Conservation (phyloP, 1,139 yeast species). For the Diutina ranongensis region DNA sequence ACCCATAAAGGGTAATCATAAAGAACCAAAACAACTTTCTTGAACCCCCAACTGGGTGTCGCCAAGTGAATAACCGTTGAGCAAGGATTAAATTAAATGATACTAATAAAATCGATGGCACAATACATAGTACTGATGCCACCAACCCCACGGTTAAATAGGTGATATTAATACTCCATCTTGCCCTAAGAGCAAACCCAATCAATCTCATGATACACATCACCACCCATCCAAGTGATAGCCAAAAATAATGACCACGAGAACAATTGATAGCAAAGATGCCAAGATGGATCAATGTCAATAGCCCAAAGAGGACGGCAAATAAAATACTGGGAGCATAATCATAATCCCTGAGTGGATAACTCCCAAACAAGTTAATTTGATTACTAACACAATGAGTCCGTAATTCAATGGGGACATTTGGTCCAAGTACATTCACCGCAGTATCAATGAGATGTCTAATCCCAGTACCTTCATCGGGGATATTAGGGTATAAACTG, state of each 20-base stretch:
- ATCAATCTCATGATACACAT: conserved; percentile 15
- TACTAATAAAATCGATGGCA: conserved; percentile 45
- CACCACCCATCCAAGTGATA: conserved; percentile 44
- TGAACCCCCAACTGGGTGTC: conserved; percentile 70
- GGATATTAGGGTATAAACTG: background rate
- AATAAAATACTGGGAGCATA: conserved; percentile 54
- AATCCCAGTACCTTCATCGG: conserved; percentile 2
- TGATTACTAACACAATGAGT: conserved; percentile 27
- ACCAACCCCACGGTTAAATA: conserved; percentile 43
- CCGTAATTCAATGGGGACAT: conserved; percentile 22
- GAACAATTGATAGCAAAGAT: conserved; percentile 40
- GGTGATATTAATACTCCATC: conserved; percentile 42
- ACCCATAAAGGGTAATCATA: conserved; percentile 40
- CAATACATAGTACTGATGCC: conserved; percentile 44
- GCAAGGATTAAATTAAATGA: conserved; percentile 57
- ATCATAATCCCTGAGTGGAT: conserved; percentile 40
- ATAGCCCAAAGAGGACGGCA: conserved; percentile 38
- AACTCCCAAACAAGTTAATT: conserved; percentile 53
- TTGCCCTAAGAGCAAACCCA: conserved; percentile 54
- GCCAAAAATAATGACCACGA: conserved; percentile 56
- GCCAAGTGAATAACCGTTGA: conserved; percentile 71
- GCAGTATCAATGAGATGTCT: background rate
- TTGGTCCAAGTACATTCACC: background rate
- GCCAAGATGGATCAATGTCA: conserved; percentile 35
- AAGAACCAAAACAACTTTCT: conserved; percentile 39